phyloP scores from a whole-genome alignment of 345 rosid species.

The Rhodamnia argentea region DNA sequence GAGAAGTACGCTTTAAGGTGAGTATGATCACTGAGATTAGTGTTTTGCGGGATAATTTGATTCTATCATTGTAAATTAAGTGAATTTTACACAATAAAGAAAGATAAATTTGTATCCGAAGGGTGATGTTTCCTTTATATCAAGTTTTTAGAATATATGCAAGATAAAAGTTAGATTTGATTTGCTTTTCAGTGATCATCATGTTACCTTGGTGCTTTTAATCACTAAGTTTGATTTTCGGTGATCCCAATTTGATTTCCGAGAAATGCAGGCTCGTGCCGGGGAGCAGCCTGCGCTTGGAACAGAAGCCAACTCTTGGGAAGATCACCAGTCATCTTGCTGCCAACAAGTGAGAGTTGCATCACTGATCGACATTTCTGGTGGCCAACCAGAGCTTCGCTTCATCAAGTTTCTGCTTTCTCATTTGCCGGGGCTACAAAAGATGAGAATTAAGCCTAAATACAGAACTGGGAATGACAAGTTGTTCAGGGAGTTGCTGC shows the following conservation, averaged over 20 bases:
- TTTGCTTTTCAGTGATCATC: too few species aligned
- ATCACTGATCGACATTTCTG: conserved; percentile 32
- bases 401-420: conserved; percentile 44
- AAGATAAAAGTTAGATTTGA: background rate
- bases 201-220: background rate
- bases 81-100: background rate
- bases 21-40: background rate
- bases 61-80: background rate
- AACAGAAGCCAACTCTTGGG: conserved; percentile 19
- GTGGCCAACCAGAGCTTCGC: conserved; percentile 32
- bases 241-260: too few species aligned
- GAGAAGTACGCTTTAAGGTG: conserved; percentile 7
- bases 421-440: conserved; percentile 39
- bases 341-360: conserved; percentile 9
- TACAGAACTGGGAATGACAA: conserved; percentile 30
- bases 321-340: conserved; percentile 15
- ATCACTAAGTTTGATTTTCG: too few species aligned
- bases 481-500: conserved; percentile 37
- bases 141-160: background rate
- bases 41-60: background rate
- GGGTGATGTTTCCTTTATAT: background rate
- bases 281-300: conserved; percentile 21
- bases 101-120: background rate
- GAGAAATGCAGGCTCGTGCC: conserved; percentile 31
- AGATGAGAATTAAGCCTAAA: conserved; percentile 39